Evolutionary conservation across 2,329 filamentous ascomycete species (phyloP).

Genomic region (Fusarium albidum): DNA sequence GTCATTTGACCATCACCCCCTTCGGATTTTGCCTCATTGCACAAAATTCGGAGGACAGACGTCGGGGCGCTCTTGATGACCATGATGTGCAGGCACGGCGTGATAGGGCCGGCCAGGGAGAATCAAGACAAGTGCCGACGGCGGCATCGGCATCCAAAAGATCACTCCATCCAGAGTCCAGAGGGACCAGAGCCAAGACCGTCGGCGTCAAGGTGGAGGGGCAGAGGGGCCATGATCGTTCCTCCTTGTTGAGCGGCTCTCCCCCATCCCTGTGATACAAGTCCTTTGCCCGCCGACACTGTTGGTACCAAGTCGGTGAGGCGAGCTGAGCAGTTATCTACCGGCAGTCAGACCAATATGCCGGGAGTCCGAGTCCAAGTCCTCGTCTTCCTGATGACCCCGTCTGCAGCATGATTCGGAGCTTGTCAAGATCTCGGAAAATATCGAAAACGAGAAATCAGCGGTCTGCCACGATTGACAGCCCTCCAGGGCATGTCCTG

Average conservation of each 20-base stretch:
- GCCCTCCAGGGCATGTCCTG: neutral
- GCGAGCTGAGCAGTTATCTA: constrained; percentile 4
- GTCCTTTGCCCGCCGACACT: neutral
- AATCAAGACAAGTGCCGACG: constrained; percentile 36
- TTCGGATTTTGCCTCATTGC: constrained; percentile 15
- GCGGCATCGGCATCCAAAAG: constrained; percentile 32
- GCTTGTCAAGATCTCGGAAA: neutral
- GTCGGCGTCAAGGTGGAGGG: constrained; percentile 16
- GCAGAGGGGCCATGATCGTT: constrained; percentile 24
- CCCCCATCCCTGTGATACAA: neutral
- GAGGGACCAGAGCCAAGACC: constrained; percentile 29
- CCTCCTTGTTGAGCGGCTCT: constrained; percentile 3
- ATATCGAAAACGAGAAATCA: constrained; percentile 1
- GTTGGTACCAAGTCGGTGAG: neutral
- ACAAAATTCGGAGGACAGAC: constrained; percentile 4
- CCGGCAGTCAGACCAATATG: constrained; percentile 1
- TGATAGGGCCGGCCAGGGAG: constrained; percentile 28
- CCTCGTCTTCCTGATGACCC: neutral
- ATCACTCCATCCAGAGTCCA: constrained; percentile 25
- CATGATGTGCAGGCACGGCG: constrained; percentile 34
- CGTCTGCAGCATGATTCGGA: neutral
- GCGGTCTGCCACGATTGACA: constrained; percentile 4
- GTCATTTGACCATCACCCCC: constrained; percentile 37
- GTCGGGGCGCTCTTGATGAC: constrained; percentile 5
- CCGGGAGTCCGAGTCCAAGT: neutral